Evolutionary conservation across 495 filamentous ascomycete species (phyloP), one percentile per base, ranked within the genome.

Genomic region (Staphylotrichum tortipilum): DNA sequence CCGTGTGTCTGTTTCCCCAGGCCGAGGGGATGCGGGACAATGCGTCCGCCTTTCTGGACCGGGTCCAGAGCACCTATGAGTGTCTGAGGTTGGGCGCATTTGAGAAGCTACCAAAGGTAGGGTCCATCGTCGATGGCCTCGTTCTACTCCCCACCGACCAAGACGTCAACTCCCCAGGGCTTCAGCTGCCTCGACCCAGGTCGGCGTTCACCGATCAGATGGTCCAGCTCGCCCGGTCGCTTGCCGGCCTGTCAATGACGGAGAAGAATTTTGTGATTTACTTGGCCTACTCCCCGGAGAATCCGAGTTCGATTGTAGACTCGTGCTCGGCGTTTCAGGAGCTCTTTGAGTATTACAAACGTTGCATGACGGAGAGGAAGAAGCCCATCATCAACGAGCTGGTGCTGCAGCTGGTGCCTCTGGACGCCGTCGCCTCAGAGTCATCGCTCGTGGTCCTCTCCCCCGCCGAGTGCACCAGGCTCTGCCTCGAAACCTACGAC

Each of bases 401-500:
- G 19, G 82, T 88, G 4, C 66, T 97, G 9, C 92, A 96, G 61
- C 78, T 97, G 12, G 68, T 98, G 17, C 85, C 92, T 1, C 71
- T 85, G 26, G 73, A 79, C 37, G 79, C 86, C 44, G 63, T 98
- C 42, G 76, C 79, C 7, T 85, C 84, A 2, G 69, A 77, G 19
- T 75, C 80, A 3, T 77, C 76, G 2, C 66, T 94, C 28, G 78
- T 83, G 11, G 71, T 86, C n/a, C 79, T 83, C 21, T 71, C 80
- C 3, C 80, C 85, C n/a, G 58, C 68, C 3, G 80, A 86, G 3
- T 85, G 85, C 55, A 62, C 75, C 33, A 80, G 71, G 47, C 66
- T 97, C 2, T 88, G 88, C 17, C 67, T 89, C 19, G 89, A 97
- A 61, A 80, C 92, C 11, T 97, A 96, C 60, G 85, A 89, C 55